Evolutionary conservation across 495 filamentous ascomycete genomes (phyloP), one percentile per base, ranked within the genome.

Genomic region (Penicillium pulvis): DNA sequence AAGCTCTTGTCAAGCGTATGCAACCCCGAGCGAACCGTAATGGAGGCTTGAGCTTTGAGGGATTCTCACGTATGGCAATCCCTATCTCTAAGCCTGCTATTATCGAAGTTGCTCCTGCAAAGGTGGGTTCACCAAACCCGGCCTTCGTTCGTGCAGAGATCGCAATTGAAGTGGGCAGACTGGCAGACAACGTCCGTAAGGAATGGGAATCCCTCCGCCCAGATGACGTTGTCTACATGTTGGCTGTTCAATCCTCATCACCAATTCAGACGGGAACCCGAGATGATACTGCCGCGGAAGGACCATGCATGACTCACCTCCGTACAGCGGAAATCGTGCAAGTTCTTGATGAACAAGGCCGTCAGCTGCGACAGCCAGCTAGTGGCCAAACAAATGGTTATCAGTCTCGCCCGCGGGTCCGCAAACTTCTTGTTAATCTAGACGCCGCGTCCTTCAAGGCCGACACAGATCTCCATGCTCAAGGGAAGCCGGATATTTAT

Each of bases 201-300:
- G 94, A 98, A 65, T 99, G 94, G 94, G 94, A 99, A 61, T 83
- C 87, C 2, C 81, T 98, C 55, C 88, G 91, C 43, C 85, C 85
- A 10, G 92, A 94, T 62, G 94, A 99, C 71, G 89, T 96, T 24
- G 82, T 99, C 10, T 99, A 93, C 66, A 81, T 99, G 6, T 71
- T 96, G 44, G 86, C 87, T 20, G 86, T 97, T 4, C 75, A 65
- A 55, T 78, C 54, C 72, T 83, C 42, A 76, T 79, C 49, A 67
- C 80, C 39, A 31, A 81, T 77, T 36, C 78, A 77, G 56, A 64
- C 83, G 28, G 77, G 79, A 19, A 87, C 87, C 66, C 85, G 83
- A 14, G 73, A 81, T 47, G 66, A 73, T 6, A 41, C 12, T 5
- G 68, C 74, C 20, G 72, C 79, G 6, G 81, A 85, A 31, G 65